These are phyloP conservation scores for Knoxia roxburghii DNA, from an alignment of 257 asterid genomes.

Conservation along the genomic window DNA sequence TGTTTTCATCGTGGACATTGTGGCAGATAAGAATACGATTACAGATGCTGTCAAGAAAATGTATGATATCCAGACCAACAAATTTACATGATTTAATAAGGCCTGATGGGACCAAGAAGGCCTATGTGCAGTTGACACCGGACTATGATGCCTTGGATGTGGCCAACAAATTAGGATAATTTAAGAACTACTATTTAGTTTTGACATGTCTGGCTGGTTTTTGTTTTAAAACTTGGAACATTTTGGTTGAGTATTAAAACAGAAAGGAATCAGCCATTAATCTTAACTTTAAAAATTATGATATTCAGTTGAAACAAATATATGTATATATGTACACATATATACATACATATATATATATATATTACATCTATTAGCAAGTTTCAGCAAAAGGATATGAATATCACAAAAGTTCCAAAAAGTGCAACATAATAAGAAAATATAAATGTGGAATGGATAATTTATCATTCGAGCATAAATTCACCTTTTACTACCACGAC, in stretches of 20 bases:
- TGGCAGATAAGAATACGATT: constrained; percentile 33
- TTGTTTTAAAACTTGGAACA: constrained; percentile 12
- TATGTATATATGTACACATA: no score
- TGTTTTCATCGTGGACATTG: constrained; percentile 34
- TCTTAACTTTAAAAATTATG: background rate
- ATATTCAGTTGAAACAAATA: background rate
- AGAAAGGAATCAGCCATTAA: background rate
- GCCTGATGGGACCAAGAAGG: constrained; percentile 12
- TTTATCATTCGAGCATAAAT: background rate
- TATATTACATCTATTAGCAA: background rate
- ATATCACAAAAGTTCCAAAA: background rate
- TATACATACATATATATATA: no score
- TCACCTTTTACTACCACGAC: background rate
- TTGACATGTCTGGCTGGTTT: constrained; percentile 1
- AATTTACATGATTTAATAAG: constrained; percentile 32
- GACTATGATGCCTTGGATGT: constrained; percentile 58
- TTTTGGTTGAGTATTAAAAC: background rate
- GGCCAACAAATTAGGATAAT: constrained; percentile 60
- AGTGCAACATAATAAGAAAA: background rate
- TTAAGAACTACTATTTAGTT: constrained; percentile 24
- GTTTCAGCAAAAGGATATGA: background rate
- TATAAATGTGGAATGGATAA: background rate
- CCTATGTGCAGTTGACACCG: constrained; percentile 39
- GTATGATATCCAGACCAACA: constrained; percentile 37
- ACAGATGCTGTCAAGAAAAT: constrained; percentile 37